Conservation (phyloP, 108 stramenopile species). For the Epithemia pelagica region DNA sequence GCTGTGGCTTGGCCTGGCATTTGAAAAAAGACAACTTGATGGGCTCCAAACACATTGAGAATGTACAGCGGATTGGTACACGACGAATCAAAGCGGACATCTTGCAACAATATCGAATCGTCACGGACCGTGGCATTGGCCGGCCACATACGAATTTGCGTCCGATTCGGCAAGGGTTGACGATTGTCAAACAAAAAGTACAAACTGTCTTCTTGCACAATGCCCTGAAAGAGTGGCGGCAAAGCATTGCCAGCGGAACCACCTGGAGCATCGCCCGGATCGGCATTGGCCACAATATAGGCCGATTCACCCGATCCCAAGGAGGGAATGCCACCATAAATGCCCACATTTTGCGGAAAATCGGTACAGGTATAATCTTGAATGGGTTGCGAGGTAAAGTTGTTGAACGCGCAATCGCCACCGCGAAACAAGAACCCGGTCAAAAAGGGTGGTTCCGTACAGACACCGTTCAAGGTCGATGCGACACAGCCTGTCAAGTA, state of each 20-base stretch:
- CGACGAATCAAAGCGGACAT: not conserved
- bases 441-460: not conserved
- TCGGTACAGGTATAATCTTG: not conserved
- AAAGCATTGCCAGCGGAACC: not conserved
- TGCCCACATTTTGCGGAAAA: not conserved
- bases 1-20: not conserved
- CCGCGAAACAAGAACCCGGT: not conserved
- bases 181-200: not conserved
- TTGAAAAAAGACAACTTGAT: not conserved
- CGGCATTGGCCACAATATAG: not conserved
- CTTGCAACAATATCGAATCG: not conserved
- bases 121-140: not conserved
- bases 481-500: no score
- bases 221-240: not conserved
- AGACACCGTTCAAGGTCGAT: not conserved
- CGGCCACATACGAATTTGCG: not conserved
- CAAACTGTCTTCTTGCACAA: not conserved
- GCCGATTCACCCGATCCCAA: not conserved
- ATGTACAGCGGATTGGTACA: not conserved
- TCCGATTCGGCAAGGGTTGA: not conserved
- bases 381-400: not conserved
- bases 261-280: not conserved
- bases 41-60: not conserved
- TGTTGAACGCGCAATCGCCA: not conserved
- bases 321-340: not conserved